Percentiles rank a stretch among this genome's conserved stretches.
These are phyloP conservation scores for Sanghuangporus sanghuang DNA, from an alignment of 1,284 basidiomycete genomes.

Conservation along the genomic window DNA sequence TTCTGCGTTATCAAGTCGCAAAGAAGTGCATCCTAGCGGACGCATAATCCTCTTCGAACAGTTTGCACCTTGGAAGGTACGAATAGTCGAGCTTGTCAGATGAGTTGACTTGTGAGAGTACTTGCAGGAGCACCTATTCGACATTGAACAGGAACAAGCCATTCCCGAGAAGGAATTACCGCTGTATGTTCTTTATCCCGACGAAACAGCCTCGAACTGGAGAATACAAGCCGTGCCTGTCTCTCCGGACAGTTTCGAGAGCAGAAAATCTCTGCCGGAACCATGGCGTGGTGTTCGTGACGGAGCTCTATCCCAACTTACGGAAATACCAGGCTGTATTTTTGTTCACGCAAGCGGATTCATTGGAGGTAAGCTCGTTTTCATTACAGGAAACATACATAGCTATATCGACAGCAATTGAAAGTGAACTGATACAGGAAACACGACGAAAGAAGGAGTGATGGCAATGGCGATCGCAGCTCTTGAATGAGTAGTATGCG, in stretches of 20 bases:
- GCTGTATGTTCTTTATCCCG: conserved; percentile 90
- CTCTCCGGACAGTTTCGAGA: conserved; percentile 80
- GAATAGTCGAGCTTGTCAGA: conserved; percentile 32
- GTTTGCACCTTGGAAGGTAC: conserved; percentile 89
- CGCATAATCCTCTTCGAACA: conserved; percentile 79
- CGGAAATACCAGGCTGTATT: conserved; percentile 79
- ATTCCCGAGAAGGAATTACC: conserved; percentile 47
- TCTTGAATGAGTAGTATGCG: conserved; percentile 25
- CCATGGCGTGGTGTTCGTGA: conserved; percentile 92
- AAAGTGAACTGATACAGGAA: conserved; percentile 47
- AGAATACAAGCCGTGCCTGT: conserved; percentile 91
- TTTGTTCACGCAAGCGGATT: conserved; percentile 97
- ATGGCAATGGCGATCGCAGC: conserved; percentile 76
- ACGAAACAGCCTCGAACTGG: conserved; percentile 78
- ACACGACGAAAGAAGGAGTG: conserved; percentile 86
- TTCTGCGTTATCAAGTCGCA: conserved; percentile 59
- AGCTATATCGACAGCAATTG: neutral
- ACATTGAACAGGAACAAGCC: conserved; percentile 62
- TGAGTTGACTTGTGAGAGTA: conserved; percentile 46
- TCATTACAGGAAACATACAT: neutral
- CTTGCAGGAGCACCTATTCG: conserved; percentile 84
- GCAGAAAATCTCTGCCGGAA: conserved; percentile 89
- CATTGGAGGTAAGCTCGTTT: conserved; percentile 70
- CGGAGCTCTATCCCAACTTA: conserved; percentile 66
- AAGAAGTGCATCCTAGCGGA: conserved; percentile 64